phyloP scores from a whole-genome alignment of 192 early-diverging fungal genomes.

The Physocladia obscura region DNA sequence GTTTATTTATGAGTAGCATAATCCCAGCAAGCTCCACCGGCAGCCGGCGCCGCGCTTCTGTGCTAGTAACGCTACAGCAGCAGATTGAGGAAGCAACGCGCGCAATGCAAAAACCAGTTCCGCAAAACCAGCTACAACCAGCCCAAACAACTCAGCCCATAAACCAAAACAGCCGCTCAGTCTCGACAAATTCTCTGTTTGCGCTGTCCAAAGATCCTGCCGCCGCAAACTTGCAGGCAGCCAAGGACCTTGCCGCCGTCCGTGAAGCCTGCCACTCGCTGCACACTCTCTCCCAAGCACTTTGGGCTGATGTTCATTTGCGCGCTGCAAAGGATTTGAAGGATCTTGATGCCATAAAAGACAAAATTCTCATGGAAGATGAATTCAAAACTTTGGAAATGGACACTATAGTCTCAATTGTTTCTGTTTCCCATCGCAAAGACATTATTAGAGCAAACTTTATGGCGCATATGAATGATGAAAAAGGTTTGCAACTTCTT shows the following conservation, averaged over 20 bases:
- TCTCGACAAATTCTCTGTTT: too few relatives aligned
- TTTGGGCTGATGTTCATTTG: slow-evolving; percentile 19
- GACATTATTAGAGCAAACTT: slow-evolving; percentile 45
- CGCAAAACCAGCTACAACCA: background rate
- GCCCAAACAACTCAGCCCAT: background rate
- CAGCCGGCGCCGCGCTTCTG: too few relatives aligned
- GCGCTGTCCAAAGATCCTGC: too few relatives aligned
- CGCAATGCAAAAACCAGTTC: too few relatives aligned
- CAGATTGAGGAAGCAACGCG: too few relatives aligned
- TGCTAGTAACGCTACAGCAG: too few relatives aligned
- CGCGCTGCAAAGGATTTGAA: slow-evolving; percentile 29
- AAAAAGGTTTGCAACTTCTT: slow-evolving; percentile 39
- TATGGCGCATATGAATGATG: slow-evolving; percentile 52
- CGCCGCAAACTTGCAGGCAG: too few relatives aligned
- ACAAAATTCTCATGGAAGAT: slow-evolving; percentile 49
- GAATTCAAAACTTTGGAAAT: slow-evolving; percentile 46
- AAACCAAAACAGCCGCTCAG: too few relatives aligned
- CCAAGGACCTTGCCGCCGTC: slow-evolving; percentile 22
- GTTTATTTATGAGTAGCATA: too few relatives aligned
- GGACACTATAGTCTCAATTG: slow-evolving; percentile 54
- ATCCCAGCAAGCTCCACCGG: too few relatives aligned
- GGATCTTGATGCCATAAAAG: slow-evolving; percentile 40
- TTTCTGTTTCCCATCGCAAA: slow-evolving; percentile 45
- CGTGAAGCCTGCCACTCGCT: slow-evolving; percentile 38
- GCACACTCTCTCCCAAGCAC: slow-evolving; percentile 16